phyloP scores from a whole-genome alignment of 352 stramenopile species.

The Pythium sp. region DNA sequence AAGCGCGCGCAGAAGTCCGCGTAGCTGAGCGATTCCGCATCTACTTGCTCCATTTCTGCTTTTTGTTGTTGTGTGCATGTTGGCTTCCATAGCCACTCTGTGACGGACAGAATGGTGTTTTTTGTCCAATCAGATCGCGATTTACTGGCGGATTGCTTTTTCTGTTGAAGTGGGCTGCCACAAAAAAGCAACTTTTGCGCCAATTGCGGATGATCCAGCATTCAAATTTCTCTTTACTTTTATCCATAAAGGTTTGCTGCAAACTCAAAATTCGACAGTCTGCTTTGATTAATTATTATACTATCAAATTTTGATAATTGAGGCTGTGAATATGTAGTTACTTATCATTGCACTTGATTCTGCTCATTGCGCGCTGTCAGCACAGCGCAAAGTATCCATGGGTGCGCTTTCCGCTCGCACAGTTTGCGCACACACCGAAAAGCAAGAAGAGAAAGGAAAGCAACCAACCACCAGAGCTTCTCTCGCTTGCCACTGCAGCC shows the following conservation, averaged over 20 bases:
- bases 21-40: slow-evolving; percentile 57
- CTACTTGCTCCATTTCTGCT: slow-evolving; percentile 49
- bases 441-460: background rate
- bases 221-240: background rate
- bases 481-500: background rate
- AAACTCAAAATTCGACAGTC: too few relatives aligned
- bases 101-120: background rate
- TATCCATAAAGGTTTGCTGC: too few relatives aligned
- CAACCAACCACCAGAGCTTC: background rate
- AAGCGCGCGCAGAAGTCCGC: slow-evolving; percentile 70
- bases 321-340: background rate
- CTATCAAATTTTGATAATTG: background rate
- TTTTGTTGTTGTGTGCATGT: background rate
- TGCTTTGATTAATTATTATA: too few relatives aligned
- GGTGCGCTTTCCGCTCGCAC: background rate
- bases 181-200: background rate
- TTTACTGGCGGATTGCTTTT: background rate
- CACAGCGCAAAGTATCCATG: slow-evolving; percentile 1
- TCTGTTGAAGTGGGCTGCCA: background rate
- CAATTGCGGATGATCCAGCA: background rate
- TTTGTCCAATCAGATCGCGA: slow-evolving; percentile 3
- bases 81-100: background rate
- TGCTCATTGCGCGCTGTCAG: background rate
- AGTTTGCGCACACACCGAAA: background rate
- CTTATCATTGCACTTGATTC: background rate